A percentile compares a stretch with the other conserved stretches of the same genome.
Conservation (phyloP, 176 grass and related monocot genomes). For the Elymus sibiricus region DNA sequence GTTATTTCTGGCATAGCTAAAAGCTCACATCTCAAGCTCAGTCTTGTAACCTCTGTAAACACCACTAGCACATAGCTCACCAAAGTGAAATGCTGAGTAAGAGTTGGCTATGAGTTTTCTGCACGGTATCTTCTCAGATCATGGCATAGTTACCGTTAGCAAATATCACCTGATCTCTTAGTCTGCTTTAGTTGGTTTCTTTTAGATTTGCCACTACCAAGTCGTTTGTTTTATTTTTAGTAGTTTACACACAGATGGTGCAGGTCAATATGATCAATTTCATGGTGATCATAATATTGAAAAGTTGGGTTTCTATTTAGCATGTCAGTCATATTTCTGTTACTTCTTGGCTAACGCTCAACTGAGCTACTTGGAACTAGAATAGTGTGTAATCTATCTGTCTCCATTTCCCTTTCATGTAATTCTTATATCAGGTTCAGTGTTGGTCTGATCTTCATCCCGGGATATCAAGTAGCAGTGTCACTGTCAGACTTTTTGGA, state of each 20-base stretch:
- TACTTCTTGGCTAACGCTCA: background rate
- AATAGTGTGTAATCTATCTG: background rate
- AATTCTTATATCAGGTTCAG: background rate
- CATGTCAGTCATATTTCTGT: background rate
- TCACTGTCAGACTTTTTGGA: background rate
- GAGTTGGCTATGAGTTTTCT: too few relatives aligned
- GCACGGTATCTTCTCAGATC: background rate
- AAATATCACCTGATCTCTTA: background rate
- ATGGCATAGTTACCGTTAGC: background rate
- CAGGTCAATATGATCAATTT: background rate
- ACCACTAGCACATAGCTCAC: too few relatives aligned
- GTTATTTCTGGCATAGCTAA: too few relatives aligned
- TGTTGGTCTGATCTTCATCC: background rate
- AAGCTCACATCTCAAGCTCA: too few relatives aligned
- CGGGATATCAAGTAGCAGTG: background rate
- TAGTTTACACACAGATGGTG: background rate
- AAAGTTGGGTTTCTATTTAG: background rate
- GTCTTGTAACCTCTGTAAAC: too few relatives aligned
- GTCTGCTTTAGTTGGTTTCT: background rate
- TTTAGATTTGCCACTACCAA: too few relatives aligned
- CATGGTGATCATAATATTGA: background rate
- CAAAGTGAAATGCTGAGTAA: too few relatives aligned
- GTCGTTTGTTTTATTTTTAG: background rate
- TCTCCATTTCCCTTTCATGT: too few relatives aligned
- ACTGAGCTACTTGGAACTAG: background rate